phyloP scores from a whole-genome alignment of 2,329 filamentous ascomycete species.

The Calonectria montana region DNA sequence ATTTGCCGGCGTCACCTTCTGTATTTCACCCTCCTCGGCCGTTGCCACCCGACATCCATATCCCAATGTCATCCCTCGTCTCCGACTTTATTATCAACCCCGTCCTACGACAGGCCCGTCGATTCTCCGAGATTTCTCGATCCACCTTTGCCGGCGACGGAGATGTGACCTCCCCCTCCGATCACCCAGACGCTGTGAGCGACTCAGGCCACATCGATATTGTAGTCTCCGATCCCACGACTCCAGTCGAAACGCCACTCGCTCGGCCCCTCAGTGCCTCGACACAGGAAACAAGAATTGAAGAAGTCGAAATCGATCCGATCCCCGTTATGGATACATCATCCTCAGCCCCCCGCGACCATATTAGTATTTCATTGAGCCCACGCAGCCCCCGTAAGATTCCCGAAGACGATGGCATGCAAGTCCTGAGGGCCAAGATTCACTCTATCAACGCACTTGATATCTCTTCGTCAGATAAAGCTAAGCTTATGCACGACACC shows the following conservation, averaged over 20 bases:
- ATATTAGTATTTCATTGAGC: slow-evolving; percentile 47
- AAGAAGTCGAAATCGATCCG: slow-evolving; percentile 40
- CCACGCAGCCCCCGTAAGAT: slow-evolving; percentile 53
- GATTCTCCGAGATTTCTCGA: slow-evolving; percentile 66
- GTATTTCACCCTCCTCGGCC: slow-evolving; percentile 11
- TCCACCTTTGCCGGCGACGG: slow-evolving; percentile 51
- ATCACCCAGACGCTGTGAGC: slow-evolving; percentile 38
- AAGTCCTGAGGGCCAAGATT: slow-evolving; percentile 73
- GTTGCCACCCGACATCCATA: slow-evolving; percentile 26
- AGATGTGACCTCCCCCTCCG: slow-evolving; percentile 42
- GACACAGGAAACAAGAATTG: slow-evolving; percentile 49
- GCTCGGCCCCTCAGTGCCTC: slow-evolving; percentile 48
- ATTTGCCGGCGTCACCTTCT: neutral
- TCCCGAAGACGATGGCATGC: slow-evolving; percentile 85
- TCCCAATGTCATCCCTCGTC: slow-evolving; percentile 70
- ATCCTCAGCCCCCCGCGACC: slow-evolving; percentile 44
- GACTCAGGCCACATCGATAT: slow-evolving; percentile 39
- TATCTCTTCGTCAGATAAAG: slow-evolving; percentile 72
- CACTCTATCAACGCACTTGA: slow-evolving; percentile 73
- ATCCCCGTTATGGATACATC: slow-evolving; percentile 33
- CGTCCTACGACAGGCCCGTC: slow-evolving; percentile 73
- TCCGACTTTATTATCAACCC: slow-evolving; percentile 75
- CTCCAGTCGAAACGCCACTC: slow-evolving; percentile 39
- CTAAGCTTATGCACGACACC: slow-evolving; percentile 75
- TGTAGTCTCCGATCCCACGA: slow-evolving; percentile 32